Evolutionary conservation across 495 filamentous ascomycete genomes (phyloP).

Genomic region (Tuber calosporum): DNA sequence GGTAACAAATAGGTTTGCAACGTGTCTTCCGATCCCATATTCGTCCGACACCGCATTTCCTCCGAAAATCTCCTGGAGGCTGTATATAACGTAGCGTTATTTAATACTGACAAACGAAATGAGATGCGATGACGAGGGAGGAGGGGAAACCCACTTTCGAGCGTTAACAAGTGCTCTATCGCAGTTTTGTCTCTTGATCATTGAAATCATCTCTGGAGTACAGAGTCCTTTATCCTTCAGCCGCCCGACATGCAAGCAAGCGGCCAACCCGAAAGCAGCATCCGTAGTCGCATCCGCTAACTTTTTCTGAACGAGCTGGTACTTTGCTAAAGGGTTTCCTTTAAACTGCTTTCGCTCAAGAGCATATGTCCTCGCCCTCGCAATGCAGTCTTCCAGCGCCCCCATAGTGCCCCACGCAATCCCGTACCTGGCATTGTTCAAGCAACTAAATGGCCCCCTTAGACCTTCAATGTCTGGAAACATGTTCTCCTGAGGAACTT

Average conservation of each 20-base stretch:
- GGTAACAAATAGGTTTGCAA: constrained; percentile 92
- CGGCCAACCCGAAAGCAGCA: constrained; percentile 78
- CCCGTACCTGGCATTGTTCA: constrained; percentile 86
- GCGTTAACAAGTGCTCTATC: constrained; percentile 78
- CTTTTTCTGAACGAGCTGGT: constrained; percentile 98
- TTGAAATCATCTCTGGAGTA: constrained; percentile 94
- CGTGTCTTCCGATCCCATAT: constrained; percentile 89
- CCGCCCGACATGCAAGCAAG: constrained; percentile 80
- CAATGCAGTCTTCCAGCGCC: constrained; percentile 83
- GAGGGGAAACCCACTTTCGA: constrained; percentile 52
- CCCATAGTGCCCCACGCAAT: constrained; percentile 93
- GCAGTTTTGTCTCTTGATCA: constrained; percentile 98
- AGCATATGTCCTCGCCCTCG: constrained; percentile 72
- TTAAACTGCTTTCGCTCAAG: constrained; percentile 95
- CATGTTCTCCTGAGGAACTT: constrained; percentile 87
- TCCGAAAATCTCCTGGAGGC: constrained; percentile 89
- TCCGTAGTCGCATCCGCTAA: constrained; percentile 86
- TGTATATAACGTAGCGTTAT: constrained; percentile 37
- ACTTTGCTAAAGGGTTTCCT: constrained; percentile 88
- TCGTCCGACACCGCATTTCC: constrained; percentile 96
- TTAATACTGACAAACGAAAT: constrained; percentile 16
- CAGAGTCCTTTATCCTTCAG: constrained; percentile 84
- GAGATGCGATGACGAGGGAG: neutral
- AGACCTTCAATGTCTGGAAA: constrained; percentile 85
- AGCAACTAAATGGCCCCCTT: constrained; percentile 80